Conservation (phyloP, 2,329 filamentous ascomycete genomes). For the Stenocarpella maydis region DNA sequence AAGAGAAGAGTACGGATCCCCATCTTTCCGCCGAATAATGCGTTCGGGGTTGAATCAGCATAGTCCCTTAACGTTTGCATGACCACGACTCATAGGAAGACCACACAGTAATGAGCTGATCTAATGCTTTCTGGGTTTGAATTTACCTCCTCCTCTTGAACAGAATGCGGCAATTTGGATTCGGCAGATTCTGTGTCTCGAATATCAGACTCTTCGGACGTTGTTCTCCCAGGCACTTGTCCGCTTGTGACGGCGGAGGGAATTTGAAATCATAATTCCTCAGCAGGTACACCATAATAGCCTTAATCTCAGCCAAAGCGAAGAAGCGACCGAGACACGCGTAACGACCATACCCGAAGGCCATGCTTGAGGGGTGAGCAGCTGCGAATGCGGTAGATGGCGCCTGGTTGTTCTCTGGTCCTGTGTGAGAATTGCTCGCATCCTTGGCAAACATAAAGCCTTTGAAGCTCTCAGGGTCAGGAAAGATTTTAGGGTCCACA, state of each 20-base stretch:
- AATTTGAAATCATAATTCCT: conserved; percentile 8
- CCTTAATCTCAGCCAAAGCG: conserved; percentile 6
- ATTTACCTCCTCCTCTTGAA: neutral
- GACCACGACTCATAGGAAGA: neutral
- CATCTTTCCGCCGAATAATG: neutral
- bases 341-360: neutral
- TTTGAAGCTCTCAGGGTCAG: neutral
- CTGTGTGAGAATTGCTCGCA: neutral
- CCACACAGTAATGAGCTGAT: neutral
- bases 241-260: neutral
- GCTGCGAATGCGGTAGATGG: neutral
- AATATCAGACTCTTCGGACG: neutral
- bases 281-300: neutral
- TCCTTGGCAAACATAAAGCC: neutral
- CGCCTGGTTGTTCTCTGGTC: neutral
- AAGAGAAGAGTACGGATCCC: neutral
- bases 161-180: neutral
- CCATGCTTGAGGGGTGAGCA: neutral
- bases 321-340: conserved; percentile 7
- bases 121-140: neutral
- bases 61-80: neutral
- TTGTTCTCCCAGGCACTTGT: neutral
- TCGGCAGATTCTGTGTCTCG: conserved; percentile 2
- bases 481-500: neutral
- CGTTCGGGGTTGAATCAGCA: neutral